These are phyloP conservation scores for Xylaria digitata DNA, from an alignment of 2,329 filamentous ascomycete genomes.

Conservation along the genomic window DNA sequence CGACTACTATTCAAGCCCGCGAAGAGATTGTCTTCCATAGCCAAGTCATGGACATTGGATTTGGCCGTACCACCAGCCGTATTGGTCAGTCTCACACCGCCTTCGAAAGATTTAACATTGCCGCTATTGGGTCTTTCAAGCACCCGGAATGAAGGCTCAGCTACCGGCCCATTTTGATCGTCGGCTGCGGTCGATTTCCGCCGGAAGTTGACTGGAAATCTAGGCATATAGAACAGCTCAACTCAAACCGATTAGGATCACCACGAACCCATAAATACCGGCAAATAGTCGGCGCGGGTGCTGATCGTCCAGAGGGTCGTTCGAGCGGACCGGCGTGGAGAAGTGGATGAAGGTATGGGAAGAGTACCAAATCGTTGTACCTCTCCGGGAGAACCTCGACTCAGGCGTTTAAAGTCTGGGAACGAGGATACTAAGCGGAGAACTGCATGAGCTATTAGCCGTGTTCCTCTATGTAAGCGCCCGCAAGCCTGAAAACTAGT, in stretches of 20 bases:
- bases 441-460: conserved; percentile 55
- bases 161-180: conserved; percentile 62
- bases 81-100: conserved; percentile 58
- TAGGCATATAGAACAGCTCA: conserved; percentile 66
- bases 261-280: conserved; percentile 45
- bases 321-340: conserved; percentile 21
- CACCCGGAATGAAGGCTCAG: conserved; percentile 68
- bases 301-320: conserved; percentile 32
- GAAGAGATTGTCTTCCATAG: conserved; percentile 67
- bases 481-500: conserved; percentile 40
- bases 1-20: conserved; percentile 66
- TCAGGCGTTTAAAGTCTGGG: conserved; percentile 14
- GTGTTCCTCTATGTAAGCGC: conserved; percentile 47
- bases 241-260: conserved; percentile 38
- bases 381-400: conserved; percentile 17
- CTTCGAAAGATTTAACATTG: conserved; percentile 62
- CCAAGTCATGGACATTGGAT: conserved; percentile 53
- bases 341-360: conserved; percentile 24
- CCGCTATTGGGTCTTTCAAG: conserved; percentile 63
- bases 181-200: conserved; percentile 70
- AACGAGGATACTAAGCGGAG: conserved; percentile 47
- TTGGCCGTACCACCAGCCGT: conserved; percentile 54
- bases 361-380: conserved; percentile 31
- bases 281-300: conserved; percentile 25
- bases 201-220: conserved; percentile 70